phyloP scores from a whole-genome alignment of 805 yeast species.

The Candida chauliodis region DNA sequence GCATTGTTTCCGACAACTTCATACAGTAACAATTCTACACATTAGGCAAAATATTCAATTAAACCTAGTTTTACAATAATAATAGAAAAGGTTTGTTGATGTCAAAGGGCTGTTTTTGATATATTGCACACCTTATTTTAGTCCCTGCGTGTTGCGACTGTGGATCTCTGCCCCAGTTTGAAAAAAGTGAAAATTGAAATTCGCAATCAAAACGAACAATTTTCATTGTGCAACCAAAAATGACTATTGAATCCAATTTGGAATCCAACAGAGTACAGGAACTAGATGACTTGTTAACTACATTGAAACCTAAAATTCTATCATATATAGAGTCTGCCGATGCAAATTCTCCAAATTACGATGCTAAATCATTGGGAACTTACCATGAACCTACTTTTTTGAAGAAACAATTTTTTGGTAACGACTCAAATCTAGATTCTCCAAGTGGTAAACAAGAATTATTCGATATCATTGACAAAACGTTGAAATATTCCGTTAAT shows the following conservation, averaged over 20 bases:
- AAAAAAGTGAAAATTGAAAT: too few species aligned
- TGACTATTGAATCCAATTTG: conserved; percentile 22
- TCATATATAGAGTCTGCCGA: conserved; percentile 51
- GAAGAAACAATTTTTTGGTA: conserved; percentile 24
- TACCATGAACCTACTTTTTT: conserved; percentile 50
- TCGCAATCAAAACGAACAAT: too few species aligned
- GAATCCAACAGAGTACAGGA: conserved; percentile 55
- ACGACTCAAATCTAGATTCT: conserved; percentile 18
- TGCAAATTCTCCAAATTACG: conserved; percentile 22
- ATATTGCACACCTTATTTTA: too few species aligned
- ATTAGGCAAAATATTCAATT: too few species aligned
- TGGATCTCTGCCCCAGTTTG: too few species aligned
- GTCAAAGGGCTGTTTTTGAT: too few species aligned
- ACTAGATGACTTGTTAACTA: conserved; percentile 49
- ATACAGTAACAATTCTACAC: too few species aligned
- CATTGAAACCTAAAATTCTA: conserved; percentile 50
- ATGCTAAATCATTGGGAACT: conserved; percentile 48
- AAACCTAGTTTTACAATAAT: too few species aligned
- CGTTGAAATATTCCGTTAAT: conserved; percentile 65
- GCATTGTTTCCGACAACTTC: too few species aligned
- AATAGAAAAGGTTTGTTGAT: too few species aligned
- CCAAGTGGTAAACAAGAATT: conserved; percentile 41
- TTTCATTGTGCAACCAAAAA: conserved; percentile 1
- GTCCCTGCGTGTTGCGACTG: too few species aligned
- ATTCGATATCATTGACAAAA: conserved; percentile 47